These are phyloP conservation scores for Penicillium sp. DNA, from an alignment of 2,329 filamentous ascomycete species.

Conservation along the genomic window DNA sequence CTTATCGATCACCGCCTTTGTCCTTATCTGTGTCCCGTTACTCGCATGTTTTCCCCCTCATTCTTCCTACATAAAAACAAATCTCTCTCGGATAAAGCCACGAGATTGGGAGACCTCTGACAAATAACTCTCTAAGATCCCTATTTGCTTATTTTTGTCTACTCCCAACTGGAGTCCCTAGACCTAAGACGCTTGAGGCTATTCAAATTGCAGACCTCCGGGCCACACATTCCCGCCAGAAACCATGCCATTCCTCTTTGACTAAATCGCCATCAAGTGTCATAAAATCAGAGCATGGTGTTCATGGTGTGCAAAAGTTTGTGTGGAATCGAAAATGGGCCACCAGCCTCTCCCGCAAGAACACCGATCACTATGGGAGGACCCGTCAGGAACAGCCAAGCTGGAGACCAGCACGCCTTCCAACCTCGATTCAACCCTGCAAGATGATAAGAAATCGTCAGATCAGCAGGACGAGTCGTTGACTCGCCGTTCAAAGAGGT, in stretches of 20 bases:
- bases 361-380: background rate
- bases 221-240: background rate
- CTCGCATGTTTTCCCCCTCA: background rate
- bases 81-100: background rate
- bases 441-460: background rate
- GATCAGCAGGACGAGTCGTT: background rate
- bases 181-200: background rate
- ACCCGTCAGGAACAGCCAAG: background rate
- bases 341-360: background rate
- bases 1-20: background rate
- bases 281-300: background rate
- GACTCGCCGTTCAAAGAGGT: constrained; percentile 25
- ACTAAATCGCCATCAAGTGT: background rate
- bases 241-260: background rate
- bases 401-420: background rate
- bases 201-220: background rate
- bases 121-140: too few relatives aligned
- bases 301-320: background rate
- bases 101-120: too few relatives aligned
- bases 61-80: background rate
- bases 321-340: constrained; percentile 3
- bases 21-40: background rate
- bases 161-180: background rate
- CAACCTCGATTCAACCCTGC: background rate
- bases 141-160: background rate